phyloP scores from a whole-genome alignment of 2,329 filamentous ascomycete genomes.

The Lecanosticta acicola region DNA sequence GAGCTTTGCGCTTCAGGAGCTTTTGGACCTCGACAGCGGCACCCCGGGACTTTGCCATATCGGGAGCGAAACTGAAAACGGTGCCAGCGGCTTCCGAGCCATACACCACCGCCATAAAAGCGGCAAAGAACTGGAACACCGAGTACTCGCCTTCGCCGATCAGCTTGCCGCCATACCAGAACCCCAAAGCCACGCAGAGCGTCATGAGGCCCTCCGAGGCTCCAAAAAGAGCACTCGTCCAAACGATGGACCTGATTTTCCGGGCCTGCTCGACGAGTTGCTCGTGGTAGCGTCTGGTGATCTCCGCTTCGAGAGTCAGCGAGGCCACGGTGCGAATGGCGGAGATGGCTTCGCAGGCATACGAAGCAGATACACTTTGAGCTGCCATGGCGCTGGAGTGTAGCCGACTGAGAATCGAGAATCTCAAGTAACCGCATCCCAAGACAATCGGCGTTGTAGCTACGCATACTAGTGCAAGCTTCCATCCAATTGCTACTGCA shows the following conservation, averaged over 20 bases:
- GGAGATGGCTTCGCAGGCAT: slow-evolving; percentile 27
- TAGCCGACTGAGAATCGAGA: slow-evolving; percentile 31
- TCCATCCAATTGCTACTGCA: slow-evolving; percentile 46
- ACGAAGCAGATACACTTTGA: slow-evolving; percentile 12
- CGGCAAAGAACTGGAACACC: slow-evolving; percentile 46
- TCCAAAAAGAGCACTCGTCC: neutral
- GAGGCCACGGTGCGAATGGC: slow-evolving; percentile 27
- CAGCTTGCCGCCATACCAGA: slow-evolving; percentile 32
- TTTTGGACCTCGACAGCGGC: slow-evolving; percentile 30
- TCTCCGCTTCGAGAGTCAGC: slow-evolving; percentile 23
- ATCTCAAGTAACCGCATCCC: slow-evolving; percentile 39
- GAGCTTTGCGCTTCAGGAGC: slow-evolving; percentile 5
- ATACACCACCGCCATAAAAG: slow-evolving; percentile 58
- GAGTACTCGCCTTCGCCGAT: slow-evolving; percentile 29
- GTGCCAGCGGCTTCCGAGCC: slow-evolving; percentile 62
- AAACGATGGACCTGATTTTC: neutral
- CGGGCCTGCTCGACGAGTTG: neutral
- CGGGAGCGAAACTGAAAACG: slow-evolving; percentile 55
- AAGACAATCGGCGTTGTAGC: slow-evolving; percentile 43
- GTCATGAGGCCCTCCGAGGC: neutral
- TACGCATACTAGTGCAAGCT: slow-evolving; percentile 44
- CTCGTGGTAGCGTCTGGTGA: neutral
- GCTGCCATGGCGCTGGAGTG: neutral
- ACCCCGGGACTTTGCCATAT: slow-evolving; percentile 29
- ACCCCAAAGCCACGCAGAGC: slow-evolving; percentile 24